Base-by-base conservation (phyloP, 2,329 filamentous ascomycete species). In the Penicillium crustosum region DNA sequence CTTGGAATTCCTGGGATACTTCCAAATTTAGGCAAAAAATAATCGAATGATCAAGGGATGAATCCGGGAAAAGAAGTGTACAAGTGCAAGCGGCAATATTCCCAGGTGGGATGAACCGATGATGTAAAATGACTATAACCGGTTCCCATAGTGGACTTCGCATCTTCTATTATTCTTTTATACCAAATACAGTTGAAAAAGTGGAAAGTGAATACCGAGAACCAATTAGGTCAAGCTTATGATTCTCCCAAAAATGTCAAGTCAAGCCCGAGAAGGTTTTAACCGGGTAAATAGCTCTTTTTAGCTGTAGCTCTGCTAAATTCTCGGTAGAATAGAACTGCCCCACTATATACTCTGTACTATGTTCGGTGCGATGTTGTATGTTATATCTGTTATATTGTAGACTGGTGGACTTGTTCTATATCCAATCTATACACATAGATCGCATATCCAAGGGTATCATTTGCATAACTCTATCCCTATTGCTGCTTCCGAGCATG, bases 401-500 rank as follows among this genome's bases (percentile, higher is more conserved):
- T 43, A 25, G 15, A 27, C 41, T 43, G n/a, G 9, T 43, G n/a
- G 17, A 44, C 23, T 44, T 8, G 42, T 29, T 60, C 53, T 60
- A 61, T 56, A 41, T 57, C 39, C 53, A 58, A 55, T 60, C 61
- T 65, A 64, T 65, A 55, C 51, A 48, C 47, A 61, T 51, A 63
- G 57, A 58, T 49, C 47, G 39, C 51, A 36, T 52, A 47, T 48
- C 31, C 15, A 43, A 55, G 62, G 60, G 54, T 65, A 66, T 67
- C 61, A 63, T 61, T 39, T 39, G 53, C 50, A 59, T 50, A 25
- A 39, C 8, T 41, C 33, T 44, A 41, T 39, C 55, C 41, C 39
- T 49, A 57, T 53, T 62, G 53, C 33, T 36, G 19, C 39, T 61
- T 53, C 23, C 38, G 53, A 36, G 75, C 73, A 61, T 84, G 77